Evolutionary conservation across 2,329 filamentous ascomycete genomes (phyloP).

Genomic region (Tolypocladium album): DNA sequence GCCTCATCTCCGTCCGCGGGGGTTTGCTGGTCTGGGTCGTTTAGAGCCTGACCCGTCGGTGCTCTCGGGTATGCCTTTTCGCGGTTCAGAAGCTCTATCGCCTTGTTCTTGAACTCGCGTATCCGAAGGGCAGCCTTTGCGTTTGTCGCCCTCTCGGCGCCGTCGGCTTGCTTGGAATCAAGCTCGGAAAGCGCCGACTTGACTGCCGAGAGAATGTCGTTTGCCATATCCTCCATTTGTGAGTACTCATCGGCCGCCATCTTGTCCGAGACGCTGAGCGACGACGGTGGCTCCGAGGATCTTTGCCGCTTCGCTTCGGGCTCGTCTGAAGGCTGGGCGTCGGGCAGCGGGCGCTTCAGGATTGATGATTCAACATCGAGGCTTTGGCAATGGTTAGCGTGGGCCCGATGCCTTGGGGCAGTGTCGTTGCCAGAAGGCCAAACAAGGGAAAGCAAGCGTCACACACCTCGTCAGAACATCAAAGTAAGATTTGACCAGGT

Average conservation of each 20-base stretch:
- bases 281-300: constrained; percentile 30
- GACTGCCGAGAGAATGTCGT: constrained; percentile 41
- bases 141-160: constrained; percentile 14
- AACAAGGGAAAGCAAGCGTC: constrained; percentile 1
- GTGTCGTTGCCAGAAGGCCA: not conserved
- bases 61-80: constrained; percentile 42
- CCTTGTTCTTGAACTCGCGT: constrained; percentile 48
- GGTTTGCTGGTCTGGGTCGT: constrained; percentile 26
- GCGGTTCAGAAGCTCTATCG: constrained; percentile 51
- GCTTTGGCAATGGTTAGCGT: constrained; percentile 29
- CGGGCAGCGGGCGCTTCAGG: constrained; percentile 41
- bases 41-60: constrained; percentile 25
- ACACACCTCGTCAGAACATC: constrained; percentile 27
- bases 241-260: constrained; percentile 40
- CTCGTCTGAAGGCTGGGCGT: constrained; percentile 32
- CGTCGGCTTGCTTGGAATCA: constrained; percentile 20
- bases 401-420: not conserved
- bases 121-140: constrained; percentile 32
- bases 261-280: constrained; percentile 43
- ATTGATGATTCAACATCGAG: constrained; percentile 44
- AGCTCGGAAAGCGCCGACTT: constrained; percentile 38
- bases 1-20: constrained; percentile 33
- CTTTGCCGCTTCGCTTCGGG: constrained; percentile 52
- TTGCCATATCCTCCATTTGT: constrained; percentile 54
- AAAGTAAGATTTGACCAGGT: constrained; percentile 26